Evolutionary conservation across 1,284 basidiomycete species (phyloP).

Genomic region (Sporisorium sorghi): DNA sequence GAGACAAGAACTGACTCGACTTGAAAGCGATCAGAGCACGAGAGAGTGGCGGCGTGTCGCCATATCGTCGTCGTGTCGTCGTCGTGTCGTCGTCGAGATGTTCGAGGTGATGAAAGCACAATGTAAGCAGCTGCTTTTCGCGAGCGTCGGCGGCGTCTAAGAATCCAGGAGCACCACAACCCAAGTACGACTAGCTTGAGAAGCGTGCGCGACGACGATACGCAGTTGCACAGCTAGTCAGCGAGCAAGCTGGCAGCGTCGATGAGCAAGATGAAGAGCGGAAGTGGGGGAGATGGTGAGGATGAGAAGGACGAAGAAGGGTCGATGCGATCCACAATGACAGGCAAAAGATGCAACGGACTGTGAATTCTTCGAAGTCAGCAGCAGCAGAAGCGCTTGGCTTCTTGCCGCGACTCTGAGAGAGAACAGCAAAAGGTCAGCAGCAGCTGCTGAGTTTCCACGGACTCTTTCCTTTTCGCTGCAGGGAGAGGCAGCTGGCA

Average conservation of each 20-base stretch:
- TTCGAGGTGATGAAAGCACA: neutral
- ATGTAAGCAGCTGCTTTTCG: neutral
- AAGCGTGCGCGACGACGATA: neutral
- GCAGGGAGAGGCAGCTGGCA: neutral
- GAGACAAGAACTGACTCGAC: neutral
- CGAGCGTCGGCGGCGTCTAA: neutral
- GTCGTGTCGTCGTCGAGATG: constrained; percentile 1
- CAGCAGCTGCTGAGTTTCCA: neutral
- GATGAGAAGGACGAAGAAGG: neutral
- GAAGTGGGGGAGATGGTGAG: neutral
- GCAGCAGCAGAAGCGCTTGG: no score
- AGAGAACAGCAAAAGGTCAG: no score
- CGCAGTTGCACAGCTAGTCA: neutral
- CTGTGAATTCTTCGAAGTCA: neutral
- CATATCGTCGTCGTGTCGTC: constrained; percentile 9
- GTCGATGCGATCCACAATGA: no score
- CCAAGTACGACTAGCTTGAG: neutral
- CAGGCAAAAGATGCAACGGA: neutral
- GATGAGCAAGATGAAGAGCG: neutral
- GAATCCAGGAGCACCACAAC: neutral
- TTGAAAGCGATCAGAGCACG: constrained; percentile 1
- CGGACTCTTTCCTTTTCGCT: neutral
- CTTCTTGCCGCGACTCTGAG: no score
- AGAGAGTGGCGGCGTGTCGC: neutral
- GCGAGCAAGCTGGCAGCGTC: neutral